Conservation (phyloP, 176 grass and related monocot species). For the Juncus inflexus region DNA sequence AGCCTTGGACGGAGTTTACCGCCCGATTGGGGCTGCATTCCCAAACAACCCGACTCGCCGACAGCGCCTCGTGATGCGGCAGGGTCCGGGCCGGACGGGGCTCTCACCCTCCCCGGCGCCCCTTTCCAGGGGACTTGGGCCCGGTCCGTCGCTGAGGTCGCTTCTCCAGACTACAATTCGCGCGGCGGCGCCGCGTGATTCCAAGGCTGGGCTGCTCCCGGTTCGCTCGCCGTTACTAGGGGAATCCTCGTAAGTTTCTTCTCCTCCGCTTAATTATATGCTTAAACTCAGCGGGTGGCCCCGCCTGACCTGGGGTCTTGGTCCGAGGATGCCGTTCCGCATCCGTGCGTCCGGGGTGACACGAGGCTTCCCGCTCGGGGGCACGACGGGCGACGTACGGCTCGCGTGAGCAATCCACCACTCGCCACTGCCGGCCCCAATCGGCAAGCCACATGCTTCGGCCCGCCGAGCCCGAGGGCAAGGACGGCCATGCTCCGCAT, state of each 20-base stretch:
- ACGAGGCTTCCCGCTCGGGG: too few relatives aligned
- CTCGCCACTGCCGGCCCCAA: too few relatives aligned
- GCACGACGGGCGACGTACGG: too few relatives aligned
- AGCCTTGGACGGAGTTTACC: constrained; percentile 58
- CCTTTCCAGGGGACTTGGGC: constrained; percentile 62
- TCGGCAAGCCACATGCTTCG: too few relatives aligned
- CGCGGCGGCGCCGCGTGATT: neutral
- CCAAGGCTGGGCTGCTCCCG: constrained; percentile 28
- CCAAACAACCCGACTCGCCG: constrained; percentile 49
- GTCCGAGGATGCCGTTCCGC: too few relatives aligned
- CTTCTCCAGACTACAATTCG: constrained; percentile 50
- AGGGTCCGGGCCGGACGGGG: constrained; percentile 50
- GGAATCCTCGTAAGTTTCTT: constrained; percentile 39
- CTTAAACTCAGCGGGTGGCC: too few relatives aligned
- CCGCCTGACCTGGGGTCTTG: too few relatives aligned
- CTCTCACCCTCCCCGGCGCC: constrained; percentile 60
- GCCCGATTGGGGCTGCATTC: constrained; percentile 45
- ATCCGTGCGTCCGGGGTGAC: too few relatives aligned
- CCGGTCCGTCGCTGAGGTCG: constrained; percentile 38
- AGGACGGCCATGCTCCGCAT: too few relatives aligned
- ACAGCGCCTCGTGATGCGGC: constrained; percentile 50
- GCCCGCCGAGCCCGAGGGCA: too few relatives aligned
- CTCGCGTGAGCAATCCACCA: too few relatives aligned
- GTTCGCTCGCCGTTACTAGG: constrained; percentile 38
- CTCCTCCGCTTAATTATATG: constrained; percentile 27